Percentiles rank a stretch among this genome's conserved stretches.
Evolutionary conservation across 1,284 basidiomycete species (phyloP).

Genomic region (Cryptococcus sp.): DNA sequence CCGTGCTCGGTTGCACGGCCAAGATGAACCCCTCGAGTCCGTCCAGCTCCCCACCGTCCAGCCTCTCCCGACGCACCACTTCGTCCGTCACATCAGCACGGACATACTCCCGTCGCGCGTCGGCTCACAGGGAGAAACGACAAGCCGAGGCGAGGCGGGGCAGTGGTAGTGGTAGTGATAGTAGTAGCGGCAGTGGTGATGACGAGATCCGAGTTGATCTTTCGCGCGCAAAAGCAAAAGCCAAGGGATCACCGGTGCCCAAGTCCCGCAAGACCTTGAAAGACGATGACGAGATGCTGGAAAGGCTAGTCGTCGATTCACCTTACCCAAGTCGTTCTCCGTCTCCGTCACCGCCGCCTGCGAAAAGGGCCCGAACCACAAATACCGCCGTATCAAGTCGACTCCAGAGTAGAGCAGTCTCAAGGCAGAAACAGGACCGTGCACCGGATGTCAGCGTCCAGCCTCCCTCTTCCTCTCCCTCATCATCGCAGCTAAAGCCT

Average conservation of each 20-base stretch:
- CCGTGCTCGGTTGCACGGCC: neutral
- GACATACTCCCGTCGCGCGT: slow-evolving; percentile 16
- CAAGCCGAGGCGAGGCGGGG: neutral
- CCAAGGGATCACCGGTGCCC: neutral
- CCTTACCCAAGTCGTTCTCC: slow-evolving; percentile 1
- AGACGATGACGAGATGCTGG: slow-evolving; percentile 1
- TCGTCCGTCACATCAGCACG: slow-evolving; percentile 3
- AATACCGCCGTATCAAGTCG: neutral
- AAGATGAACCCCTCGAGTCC: slow-evolving; percentile 12
- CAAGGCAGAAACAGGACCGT: neutral
- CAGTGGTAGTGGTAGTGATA: too few relatives aligned
- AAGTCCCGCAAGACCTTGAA: neutral
- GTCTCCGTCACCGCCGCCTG: slow-evolving; percentile 15
- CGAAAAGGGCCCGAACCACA: slow-evolving; percentile 2
- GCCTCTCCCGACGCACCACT: slow-evolving; percentile 4
- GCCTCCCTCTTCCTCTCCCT: slow-evolving; percentile 15
- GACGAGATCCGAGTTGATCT: slow-evolving; percentile 1
- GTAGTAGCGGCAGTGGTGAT: neutral
- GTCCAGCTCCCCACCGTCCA: neutral
- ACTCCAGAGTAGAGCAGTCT: neutral
- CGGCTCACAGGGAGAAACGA: slow-evolving; percentile 15
- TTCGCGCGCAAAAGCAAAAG: neutral
- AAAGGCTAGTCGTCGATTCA: neutral
- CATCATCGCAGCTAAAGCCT: neutral
- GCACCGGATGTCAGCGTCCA: slow-evolving; percentile 10